Percentiles rank a stretch among this genome's conserved stretches.
Conservation (phyloP, 495 filamentous ascomycete species). For the Baudoinia panamericana region DNA sequence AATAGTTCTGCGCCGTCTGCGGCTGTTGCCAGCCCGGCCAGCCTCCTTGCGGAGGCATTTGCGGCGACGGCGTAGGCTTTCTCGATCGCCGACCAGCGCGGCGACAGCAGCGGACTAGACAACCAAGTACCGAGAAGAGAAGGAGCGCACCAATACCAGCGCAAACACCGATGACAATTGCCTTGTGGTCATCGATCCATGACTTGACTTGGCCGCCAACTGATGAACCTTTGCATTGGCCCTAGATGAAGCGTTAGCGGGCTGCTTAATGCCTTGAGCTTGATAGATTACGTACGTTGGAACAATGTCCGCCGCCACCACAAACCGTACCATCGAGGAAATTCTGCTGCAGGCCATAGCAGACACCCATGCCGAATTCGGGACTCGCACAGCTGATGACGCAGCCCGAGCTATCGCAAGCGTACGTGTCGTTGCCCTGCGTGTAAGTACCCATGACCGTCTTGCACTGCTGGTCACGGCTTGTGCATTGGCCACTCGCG, state of each 20-base stretch:
- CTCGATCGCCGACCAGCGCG: slow-evolving; percentile 3
- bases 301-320: slow-evolving; percentile 64
- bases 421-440: slow-evolving; percentile 63
- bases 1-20: not conserved
- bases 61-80: not conserved
- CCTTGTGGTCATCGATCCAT: slow-evolving; percentile 34
- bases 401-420: slow-evolving; percentile 64
- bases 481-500: slow-evolving; percentile 90
- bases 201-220: slow-evolving; percentile 29
- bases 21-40: slow-evolving; percentile 16
- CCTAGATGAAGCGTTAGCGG: slow-evolving; percentile 22
- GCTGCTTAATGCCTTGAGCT: not conserved
- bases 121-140: slow-evolving; percentile 29
- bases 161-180: slow-evolving; percentile 32
- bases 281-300: slow-evolving; percentile 36
- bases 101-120: slow-evolving; percentile 24
- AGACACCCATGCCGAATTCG: slow-evolving; percentile 48
- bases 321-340: slow-evolving; percentile 91
- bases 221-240: slow-evolving; percentile 30
- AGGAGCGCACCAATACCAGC: slow-evolving; percentile 30
- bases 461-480: slow-evolving; percentile 78
- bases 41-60: slow-evolving; percentile 12
- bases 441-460: slow-evolving; percentile 70
- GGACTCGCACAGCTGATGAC: slow-evolving; percentile 62
- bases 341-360: slow-evolving; percentile 70